Base-by-base conservation (phyloP, 2,329 filamentous ascomycete species). In the Microcera coccophila region DNA sequence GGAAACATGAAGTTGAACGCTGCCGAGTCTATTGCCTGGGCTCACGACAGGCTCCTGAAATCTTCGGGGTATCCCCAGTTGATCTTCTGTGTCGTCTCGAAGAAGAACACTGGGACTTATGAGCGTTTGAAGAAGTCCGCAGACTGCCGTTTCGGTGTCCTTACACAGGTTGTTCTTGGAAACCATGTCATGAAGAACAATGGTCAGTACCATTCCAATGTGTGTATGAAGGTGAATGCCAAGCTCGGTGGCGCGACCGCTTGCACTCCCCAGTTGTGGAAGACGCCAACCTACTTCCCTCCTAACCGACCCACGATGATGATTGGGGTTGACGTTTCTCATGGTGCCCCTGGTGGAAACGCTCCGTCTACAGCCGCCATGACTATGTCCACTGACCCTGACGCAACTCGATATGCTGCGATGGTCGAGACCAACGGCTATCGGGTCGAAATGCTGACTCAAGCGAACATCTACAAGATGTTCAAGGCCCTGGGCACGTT, bases 181-280 rank as follows among this genome's bases (percentile, higher is more conserved):
- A 68, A 69, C 0, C 85, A 94, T 45, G 86, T 91, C 1, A 57
- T 69, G 28, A 85, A 84, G 61, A 79, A 78, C 14, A 80, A 85
- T 17, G 76, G 76, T 0, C 93, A 98, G 58, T 97, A 97, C 66
- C 85, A 87, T 58, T 93, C 87, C 1, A 98, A 98, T 49, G 89
- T 98, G 0, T 79, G 82, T 50, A 93, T 98, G 88, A 98, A 98
- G 71, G 82, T 98, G 52, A 97, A 98, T 57, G 86, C 88, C 3
- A 98, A 98, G 71, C 77, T 98, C 3, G 93, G 93, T 12, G 93
- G 93, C 5, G 77, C 80, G 0, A 96, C 89, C 1, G 82, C 70
- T 39, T 72, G 63, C 34, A 66, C 65, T 1, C 49, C 52, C 11
- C 55, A 63, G 4, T 60, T 66, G 1, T 68, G 65, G 64, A 63